Evolutionary conservation across 1,284 basidiomycete genomes (phyloP), one percentile per base, ranked within the genome.

Genomic region (Trametes hirsuta): DNA sequence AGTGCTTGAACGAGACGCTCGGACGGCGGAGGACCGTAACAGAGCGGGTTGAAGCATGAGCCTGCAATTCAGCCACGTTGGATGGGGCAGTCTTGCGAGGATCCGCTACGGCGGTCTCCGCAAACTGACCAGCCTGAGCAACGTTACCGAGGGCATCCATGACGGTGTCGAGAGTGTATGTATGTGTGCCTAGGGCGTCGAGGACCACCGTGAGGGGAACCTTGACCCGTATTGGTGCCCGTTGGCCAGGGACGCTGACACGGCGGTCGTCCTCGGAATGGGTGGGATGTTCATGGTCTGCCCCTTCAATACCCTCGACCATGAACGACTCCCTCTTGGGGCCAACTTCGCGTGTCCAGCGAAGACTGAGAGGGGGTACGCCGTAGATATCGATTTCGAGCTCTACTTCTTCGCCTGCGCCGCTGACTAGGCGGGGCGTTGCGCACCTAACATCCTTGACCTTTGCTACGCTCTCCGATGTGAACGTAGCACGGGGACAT

Each of bases 301-400:
- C 81, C 42, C 84, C 85, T 71, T 94, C 90, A 55, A 95, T 94
- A 1, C 92, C 93, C 71, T 95, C 92, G 10, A 95, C 90, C 30
- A 89, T 77, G 58, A 91, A 93, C 45, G 83, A 77, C 67, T 93
- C 88, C 52, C 79, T 78, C 59, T 79, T 78, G 42, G 84, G 83
- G 67, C 88, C 83, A 58, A 87, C 75, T 45, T 86, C 83, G 69
- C 86, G 87, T 68, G 84, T 81, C 91, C 92, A 95, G 41, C 84
- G 82, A 49, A 94, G 79, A 67, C 85, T 89, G 63, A 95, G 80
- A 4, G 93, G 90, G 21, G 92, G 88, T 1, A 94, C 87, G 6
- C 94, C 94, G 59, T 80, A 80, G 6, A 93, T 87, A 59, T 87
- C 81, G 67, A 95, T 87, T 57, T 78, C 79, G 49, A 92, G 77